A percentile compares a stretch with the other conserved stretches of the same genome.
These are phyloP conservation scores for Microthlaspi erraticum DNA, from an alignment of 345 rosid species.

Conservation along the genomic window DNA sequence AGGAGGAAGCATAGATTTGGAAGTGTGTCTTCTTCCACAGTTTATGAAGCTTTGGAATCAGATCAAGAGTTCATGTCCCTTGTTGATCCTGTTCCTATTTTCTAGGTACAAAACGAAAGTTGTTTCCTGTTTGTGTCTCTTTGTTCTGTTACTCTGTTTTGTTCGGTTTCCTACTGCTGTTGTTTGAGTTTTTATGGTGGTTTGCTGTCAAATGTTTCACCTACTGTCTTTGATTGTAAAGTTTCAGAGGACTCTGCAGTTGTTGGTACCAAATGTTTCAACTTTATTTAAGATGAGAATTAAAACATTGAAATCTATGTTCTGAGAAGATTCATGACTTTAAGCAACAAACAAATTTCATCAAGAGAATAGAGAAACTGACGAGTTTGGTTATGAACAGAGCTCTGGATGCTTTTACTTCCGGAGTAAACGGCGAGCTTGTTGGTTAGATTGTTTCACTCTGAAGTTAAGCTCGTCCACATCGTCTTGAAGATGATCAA, in stretches of 20 bases:
- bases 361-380: conserved; percentile 24
- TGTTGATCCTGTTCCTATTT: conserved; percentile 27
- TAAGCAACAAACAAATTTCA: conserved; percentile 31
- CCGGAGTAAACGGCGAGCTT: conserved; percentile 68
- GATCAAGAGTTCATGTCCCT: conserved; percentile 57
- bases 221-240: neutral
- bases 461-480: conserved; percentile 72
- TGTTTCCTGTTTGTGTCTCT: neutral
- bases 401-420: conserved; percentile 53
- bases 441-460: conserved; percentile 63
- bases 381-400: conserved; percentile 22
- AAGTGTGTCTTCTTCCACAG: conserved; percentile 60
- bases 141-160: too few species aligned
- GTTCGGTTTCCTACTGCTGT: neutral
- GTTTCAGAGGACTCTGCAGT: conserved; percentile 2
- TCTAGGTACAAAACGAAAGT: neutral
- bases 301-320: conserved; percentile 15
- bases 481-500: conserved; percentile 67
- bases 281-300: conserved; percentile 6
- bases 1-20: conserved; percentile 71
- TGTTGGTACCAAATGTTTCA: conserved; percentile 7
- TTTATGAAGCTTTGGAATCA: conserved; percentile 68
- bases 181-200: neutral
- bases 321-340: conserved; percentile 9
- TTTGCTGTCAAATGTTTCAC: neutral